phyloP scores from a whole-genome alignment of 495 filamentous ascomycete genomes.

The Xylaria nigripes region DNA sequence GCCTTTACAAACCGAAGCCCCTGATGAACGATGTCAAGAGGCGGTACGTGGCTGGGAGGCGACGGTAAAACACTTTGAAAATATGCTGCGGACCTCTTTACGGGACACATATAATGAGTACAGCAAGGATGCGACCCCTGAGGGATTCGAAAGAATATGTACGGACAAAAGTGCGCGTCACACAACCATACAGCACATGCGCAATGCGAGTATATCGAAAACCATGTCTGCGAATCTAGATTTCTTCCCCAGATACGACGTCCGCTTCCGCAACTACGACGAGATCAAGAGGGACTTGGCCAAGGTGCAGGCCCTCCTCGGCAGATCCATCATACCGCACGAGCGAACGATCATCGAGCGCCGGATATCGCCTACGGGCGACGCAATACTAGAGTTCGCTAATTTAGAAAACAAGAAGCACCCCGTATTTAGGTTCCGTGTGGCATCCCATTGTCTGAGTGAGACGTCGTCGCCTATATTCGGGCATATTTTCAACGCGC shows the following conservation, averaged over 20 bases:
- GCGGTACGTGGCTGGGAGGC: conserved; percentile 27
- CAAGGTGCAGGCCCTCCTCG: conserved; percentile 10
- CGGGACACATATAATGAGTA: conserved; percentile 24
- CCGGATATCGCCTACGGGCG: conserved; percentile 22
- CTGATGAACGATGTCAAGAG: conserved; percentile 10
- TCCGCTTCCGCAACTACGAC: conserved; percentile 24
- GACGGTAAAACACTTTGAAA: conserved; percentile 22
- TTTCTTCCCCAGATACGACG: conserved; percentile 18
- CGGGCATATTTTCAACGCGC: conserved; percentile 25
- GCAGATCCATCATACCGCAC: conserved; percentile 16
- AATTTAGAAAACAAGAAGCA: conserved; percentile 17
- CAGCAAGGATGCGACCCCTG: conserved; percentile 23
- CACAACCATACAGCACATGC: conserved; percentile 23
- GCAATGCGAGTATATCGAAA: conserved; percentile 25
- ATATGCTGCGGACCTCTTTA: conserved; percentile 20
- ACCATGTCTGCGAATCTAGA: conserved; percentile 25
- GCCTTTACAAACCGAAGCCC: not conserved
- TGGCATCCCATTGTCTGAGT: conserved; percentile 30
- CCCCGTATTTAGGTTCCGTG: conserved; percentile 31
- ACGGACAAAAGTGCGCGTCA: conserved; percentile 19
- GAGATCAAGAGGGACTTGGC: conserved; percentile 17
- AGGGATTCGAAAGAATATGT: conserved; percentile 21
- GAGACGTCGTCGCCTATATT: conserved; percentile 31
- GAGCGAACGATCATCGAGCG: conserved; percentile 14
- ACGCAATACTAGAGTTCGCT: conserved; percentile 32